A percentile compares a stretch with the other conserved stretches of the same genome.
phyloP scores from a whole-genome alignment of 192 early-diverging fungal genomes.

The Linnemannia hyalina region DNA sequence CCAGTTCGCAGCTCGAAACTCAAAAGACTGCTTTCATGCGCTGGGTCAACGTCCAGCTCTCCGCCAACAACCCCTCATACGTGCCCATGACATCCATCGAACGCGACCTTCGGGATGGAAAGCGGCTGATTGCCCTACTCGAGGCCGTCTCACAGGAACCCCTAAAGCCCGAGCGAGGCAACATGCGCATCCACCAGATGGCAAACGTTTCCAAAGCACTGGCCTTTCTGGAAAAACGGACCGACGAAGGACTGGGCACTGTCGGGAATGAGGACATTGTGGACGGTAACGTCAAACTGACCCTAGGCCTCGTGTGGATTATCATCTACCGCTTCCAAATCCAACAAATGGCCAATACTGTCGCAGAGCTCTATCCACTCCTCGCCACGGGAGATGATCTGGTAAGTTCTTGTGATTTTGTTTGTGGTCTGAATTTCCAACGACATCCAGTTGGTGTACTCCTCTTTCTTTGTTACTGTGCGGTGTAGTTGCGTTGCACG shows the following conservation, averaged over 20 bases:
- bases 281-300: slow-evolving; percentile 79
- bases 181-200: slow-evolving; percentile 85
- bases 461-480: not conserved
- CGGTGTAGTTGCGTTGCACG: not conserved
- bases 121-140: slow-evolving; percentile 77
- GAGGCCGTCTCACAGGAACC: slow-evolving; percentile 80
- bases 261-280: slow-evolving; percentile 87
- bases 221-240: slow-evolving; percentile 68
- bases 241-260: slow-evolving; percentile 53
- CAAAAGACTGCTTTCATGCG: slow-evolving; percentile 55
- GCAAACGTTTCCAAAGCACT: slow-evolving; percentile 83
- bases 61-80: slow-evolving; percentile 50
- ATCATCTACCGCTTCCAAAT: slow-evolving; percentile 69
- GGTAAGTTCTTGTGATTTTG: slow-evolving; percentile 40
- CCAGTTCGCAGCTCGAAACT: slow-evolving; percentile 42
- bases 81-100: slow-evolving; percentile 47
- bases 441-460: not conserved
- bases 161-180: slow-evolving; percentile 75
- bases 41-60: slow-evolving; percentile 72
- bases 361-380: slow-evolving; percentile 39
- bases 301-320: slow-evolving; percentile 64
- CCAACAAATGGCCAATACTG: slow-evolving; percentile 62
- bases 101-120: slow-evolving; percentile 76
- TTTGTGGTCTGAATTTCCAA: not conserved
- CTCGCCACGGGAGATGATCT: slow-evolving; percentile 38